Evolutionary conservation across 805 yeast species (phyloP).

Genomic region (Tetrapisispora arboricola): DNA sequence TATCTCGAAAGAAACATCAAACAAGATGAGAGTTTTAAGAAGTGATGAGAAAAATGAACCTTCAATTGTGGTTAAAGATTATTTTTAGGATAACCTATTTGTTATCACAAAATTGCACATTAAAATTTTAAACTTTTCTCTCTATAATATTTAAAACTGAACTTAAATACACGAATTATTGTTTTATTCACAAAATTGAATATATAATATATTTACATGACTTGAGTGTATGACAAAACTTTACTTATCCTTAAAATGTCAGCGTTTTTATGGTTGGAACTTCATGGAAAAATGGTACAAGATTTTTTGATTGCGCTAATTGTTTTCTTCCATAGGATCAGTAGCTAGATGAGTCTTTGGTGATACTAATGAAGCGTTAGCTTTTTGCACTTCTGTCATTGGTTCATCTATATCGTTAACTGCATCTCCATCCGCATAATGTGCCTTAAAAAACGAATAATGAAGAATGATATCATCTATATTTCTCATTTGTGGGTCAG

Average conservation of each 20-base stretch:
- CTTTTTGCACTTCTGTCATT: constrained; percentile 10
- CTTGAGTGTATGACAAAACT: background rate
- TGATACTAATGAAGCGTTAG: constrained; percentile 10
- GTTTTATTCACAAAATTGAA: background rate
- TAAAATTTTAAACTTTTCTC: background rate
- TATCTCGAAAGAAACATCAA: background rate
- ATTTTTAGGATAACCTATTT: background rate
- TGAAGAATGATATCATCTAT: constrained; percentile 84
- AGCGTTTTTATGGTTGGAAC: too few species aligned
- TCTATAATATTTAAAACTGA: background rate
- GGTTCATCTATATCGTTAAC: constrained; percentile 18
- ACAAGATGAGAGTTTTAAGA: background rate
- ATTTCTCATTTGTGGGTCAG: constrained; percentile 85
- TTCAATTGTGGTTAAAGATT: constrained; percentile 8
- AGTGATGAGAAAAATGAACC: background rate
- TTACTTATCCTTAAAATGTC: too few species aligned
- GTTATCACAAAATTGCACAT: too few species aligned
- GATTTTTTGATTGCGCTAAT: too few species aligned
- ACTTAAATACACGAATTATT: background rate
- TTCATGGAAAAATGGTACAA: too few species aligned
- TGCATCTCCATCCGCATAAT: constrained; percentile 34
- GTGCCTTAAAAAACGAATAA: constrained; percentile 76
- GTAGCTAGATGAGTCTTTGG: constrained; percentile 6
- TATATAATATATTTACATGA: background rate
- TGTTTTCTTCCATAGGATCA: too few species aligned